A percentile compares a stretch with the other conserved stretches of the same genome.
These are phyloP conservation scores for Tanacetum coccineum DNA, from an alignment of 129 eudicot species.

Conservation along the genomic window DNA sequence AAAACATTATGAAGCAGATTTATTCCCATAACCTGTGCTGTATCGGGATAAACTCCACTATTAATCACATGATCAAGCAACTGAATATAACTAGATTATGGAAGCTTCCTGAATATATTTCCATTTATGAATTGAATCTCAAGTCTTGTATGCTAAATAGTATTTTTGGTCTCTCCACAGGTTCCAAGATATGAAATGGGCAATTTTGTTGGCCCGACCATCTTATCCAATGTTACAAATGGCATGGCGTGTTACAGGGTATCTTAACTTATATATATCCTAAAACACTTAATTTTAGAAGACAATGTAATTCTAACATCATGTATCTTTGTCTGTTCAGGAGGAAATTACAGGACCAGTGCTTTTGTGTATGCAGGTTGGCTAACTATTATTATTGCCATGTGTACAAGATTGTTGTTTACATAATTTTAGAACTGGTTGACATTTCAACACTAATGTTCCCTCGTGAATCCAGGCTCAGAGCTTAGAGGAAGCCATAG, in stretches of 20 bases:
- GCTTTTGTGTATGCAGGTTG: slow-evolving; percentile 85
- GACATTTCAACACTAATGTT: slow-evolving; percentile 16
- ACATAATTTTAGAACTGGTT: background rate
- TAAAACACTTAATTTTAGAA: background rate
- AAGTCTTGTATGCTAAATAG: slow-evolving; percentile 19
- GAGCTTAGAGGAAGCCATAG: slow-evolving; percentile 94
- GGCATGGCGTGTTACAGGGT: slow-evolving; percentile 82
- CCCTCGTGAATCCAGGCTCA: slow-evolving; percentile 52
- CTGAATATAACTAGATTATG: background rate
- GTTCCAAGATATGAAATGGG: slow-evolving; percentile 78
- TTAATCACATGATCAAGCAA: background rate
- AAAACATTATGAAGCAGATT: too few species aligned
- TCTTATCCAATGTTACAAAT: slow-evolving; percentile 63
- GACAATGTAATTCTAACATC: slow-evolving; percentile 15
- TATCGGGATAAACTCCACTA: background rate
- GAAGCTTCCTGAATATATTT: background rate
- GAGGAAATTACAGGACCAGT: slow-evolving; percentile 85
- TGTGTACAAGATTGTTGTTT: slow-evolving; percentile 18
- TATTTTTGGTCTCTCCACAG: slow-evolving; percentile 26
- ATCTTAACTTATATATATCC: slow-evolving; percentile 11
- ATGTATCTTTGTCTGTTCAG: slow-evolving; percentile 37
- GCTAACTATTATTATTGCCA: slow-evolving; percentile 12
- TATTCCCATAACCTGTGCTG: background rate
- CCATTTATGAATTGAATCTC: slow-evolving; percentile 10
- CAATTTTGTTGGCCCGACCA: slow-evolving; percentile 79